Evolutionary conservation across 345 rosid species (phyloP).

Genomic region (Sonneratia alba): DNA sequence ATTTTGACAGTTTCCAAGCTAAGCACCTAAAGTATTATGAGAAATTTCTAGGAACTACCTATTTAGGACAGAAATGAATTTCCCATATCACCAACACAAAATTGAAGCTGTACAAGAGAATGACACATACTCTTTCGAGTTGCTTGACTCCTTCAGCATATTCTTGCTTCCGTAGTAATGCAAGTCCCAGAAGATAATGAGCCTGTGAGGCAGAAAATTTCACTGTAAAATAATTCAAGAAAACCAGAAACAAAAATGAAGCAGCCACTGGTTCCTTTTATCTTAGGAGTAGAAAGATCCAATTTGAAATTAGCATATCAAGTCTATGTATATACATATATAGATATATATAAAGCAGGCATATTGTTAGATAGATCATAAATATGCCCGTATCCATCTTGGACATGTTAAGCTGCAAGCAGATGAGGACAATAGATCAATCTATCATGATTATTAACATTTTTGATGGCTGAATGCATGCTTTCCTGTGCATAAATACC

Average conservation of each 20-base stretch:
- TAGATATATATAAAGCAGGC: no score
- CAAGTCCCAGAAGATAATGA: constrained; percentile 80
- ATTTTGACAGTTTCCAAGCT: background rate
- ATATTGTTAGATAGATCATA: no score
- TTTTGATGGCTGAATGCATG: background rate
- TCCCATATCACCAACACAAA: background rate
- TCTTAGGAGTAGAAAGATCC: background rate
- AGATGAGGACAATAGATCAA: background rate
- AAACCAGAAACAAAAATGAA: background rate
- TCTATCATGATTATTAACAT: background rate
- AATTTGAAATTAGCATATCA: background rate
- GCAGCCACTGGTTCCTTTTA: background rate
- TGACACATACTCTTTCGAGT: constrained; percentile 51
- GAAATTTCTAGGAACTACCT: background rate
- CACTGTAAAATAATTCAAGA: background rate
- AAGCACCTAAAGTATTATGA: background rate
- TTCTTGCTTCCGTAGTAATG: constrained; percentile 45
- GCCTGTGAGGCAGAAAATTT: constrained; percentile 35
- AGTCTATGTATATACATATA: no score
- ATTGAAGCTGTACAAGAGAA: background rate
- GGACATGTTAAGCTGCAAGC: background rate
- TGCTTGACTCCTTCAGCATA: constrained; percentile 52
- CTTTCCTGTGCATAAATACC: background rate
- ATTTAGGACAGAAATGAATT: no score
- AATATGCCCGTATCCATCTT: no score